Evolutionary conservation across 164 flowering plant species (phyloP).

Genomic region (Vitis rupestris): DNA sequence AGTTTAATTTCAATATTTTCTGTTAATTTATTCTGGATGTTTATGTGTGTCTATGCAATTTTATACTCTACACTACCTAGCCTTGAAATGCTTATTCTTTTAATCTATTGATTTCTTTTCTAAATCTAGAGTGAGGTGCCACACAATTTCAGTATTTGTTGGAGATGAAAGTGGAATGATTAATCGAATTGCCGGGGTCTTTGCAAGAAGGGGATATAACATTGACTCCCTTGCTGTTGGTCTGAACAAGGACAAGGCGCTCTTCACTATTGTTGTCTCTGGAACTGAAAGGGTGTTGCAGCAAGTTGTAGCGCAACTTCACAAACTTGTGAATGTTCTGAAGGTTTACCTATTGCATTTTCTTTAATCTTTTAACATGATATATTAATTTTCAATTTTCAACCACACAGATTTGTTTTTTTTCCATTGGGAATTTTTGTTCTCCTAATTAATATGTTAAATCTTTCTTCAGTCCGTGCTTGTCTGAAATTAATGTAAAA

Average conservation of each 20-base stretch:
- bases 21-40: no score
- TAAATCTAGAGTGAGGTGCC: slow-evolving; percentile 58
- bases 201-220: slow-evolving; percentile 94
- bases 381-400: background rate
- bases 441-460: no score
- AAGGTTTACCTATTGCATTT: slow-evolving; percentile 42
- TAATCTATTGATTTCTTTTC: background rate
- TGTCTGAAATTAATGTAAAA: no score
- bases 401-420: background rate
- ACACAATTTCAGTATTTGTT: slow-evolving; percentile 91
- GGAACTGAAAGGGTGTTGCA: slow-evolving; percentile 79
- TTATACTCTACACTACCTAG: no score
- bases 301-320: slow-evolving; percentile 88
- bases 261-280: slow-evolving; percentile 90
- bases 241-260: slow-evolving; percentile 89
- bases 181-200: slow-evolving; percentile 94
- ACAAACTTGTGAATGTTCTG: slow-evolving; percentile 89
- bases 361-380: no score
- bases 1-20: no score
- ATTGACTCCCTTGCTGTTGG: slow-evolving; percentile 99
- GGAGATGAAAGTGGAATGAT: slow-evolving; percentile 99
- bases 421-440: background rate
- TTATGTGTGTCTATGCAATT: no score
- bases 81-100: background rate
- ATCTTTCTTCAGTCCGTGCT: no score